Percentiles rank a stretch among this genome's conserved stretches.
Evolutionary conservation across 2,329 filamentous ascomycete species (phyloP).

Genomic region (Aureobasidium sp.): DNA sequence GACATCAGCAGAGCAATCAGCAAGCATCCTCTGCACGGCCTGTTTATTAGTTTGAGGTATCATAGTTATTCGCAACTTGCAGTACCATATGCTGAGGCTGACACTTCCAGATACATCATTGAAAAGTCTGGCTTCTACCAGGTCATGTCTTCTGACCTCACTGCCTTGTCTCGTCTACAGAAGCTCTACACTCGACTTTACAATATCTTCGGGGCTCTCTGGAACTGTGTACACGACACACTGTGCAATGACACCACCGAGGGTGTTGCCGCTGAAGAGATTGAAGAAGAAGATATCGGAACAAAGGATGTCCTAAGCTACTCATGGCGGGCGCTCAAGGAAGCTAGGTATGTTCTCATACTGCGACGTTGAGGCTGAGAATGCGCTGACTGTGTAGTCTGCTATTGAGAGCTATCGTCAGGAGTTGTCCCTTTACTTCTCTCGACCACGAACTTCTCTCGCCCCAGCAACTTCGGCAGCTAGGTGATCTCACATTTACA

Average conservation of each 20-base stretch:
- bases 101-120: slow-evolving; percentile 40
- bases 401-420: slow-evolving; percentile 49
- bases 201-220: slow-evolving; percentile 59
- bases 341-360: slow-evolving; percentile 60
- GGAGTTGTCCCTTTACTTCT: slow-evolving; percentile 17
- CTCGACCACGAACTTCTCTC: slow-evolving; percentile 22
- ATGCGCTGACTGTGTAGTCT: slow-evolving; percentile 48
- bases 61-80: neutral
- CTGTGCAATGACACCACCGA: slow-evolving; percentile 94
- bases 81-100: neutral
- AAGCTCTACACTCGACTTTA: slow-evolving; percentile 11
- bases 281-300: slow-evolving; percentile 67
- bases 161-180: neutral
- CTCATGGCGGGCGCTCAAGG: slow-evolving; percentile 90
- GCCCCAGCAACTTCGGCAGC: slow-evolving; percentile 50
- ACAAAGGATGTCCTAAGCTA: slow-evolving; percentile 91
- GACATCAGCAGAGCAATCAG: slow-evolving; percentile 58
- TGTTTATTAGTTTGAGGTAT: slow-evolving; percentile 29
- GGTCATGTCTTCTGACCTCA: neutral
- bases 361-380: neutral
- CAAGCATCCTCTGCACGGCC: slow-evolving; percentile 39
- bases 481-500: slow-evolving; percentile 70
- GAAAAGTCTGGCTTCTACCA: slow-evolving; percentile 26
- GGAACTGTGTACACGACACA: slow-evolving; percentile 66
- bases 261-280: slow-evolving; percentile 70